Base-by-base conservation (phyloP, 2,329 filamentous ascomycete genomes). In the Colletotrichum paranaense region DNA sequence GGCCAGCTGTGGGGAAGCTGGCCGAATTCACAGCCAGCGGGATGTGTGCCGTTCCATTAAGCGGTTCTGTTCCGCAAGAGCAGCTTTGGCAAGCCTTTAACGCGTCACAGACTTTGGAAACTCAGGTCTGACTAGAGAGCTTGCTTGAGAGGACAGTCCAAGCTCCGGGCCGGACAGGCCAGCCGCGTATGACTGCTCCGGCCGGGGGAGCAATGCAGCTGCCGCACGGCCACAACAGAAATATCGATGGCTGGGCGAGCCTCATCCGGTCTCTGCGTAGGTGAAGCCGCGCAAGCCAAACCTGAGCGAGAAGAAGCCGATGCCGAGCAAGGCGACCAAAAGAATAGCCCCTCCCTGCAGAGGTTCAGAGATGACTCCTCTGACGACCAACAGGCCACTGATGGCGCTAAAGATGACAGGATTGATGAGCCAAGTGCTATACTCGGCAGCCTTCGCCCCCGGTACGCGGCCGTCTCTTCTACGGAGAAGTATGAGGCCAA, bases 291-390 rank as follows among this genome's bases (percentile, higher is more conserved):
- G 76, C 72, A 72, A 70, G 73, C 76, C 74, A 67, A 78, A 76
- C 63, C 68, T 78, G 57, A 76, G 70, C 46, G 55, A 75, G 70
- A 79, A 77, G 19, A 76, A 71, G 67, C 67, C 78, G 67, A 80
- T 68, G 69, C 78, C 77, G 14, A 78, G 71, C 11, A 76, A 58
- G 68, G 77, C 77, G 75, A 78, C 78, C 60, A 76, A 76, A 63
- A 80, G 30, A 62, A 81, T 79, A 57, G 74, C 70, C 53, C 78
- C 77, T 68, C 76, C 78, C 73, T 80, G 79, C 60, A 79, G 74
- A 63, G 77, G 78, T 74, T 78, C 76, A 67, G 74, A 77, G 38
- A 78, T 74, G 53, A 75, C 67, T 73, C 77, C 81, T 75, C 78
- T 76, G 58, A 78, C 67, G 32, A 80, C 77, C 71, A 79, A 69